Evolutionary conservation across 176 grass and related monocot genomes (phyloP).

Genomic region (Pontederia crassipes): DNA sequence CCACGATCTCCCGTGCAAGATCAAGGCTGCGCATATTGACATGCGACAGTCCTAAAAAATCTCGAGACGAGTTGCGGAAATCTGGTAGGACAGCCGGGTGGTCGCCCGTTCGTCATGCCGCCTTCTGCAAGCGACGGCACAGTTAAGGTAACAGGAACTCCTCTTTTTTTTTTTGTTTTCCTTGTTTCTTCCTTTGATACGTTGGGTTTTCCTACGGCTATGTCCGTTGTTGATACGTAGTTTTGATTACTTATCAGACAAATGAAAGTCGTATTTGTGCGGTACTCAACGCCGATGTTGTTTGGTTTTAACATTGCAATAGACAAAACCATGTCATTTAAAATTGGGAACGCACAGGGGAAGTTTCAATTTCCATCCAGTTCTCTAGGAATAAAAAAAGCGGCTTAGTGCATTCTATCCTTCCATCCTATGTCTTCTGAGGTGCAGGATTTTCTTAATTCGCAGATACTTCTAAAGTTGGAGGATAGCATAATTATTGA

Average conservation of each 20-base stretch:
- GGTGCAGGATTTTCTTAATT: too few species aligned
- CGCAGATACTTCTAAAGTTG: conserved; percentile 88
- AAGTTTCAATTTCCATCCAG: too few species aligned
- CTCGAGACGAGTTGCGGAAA: conserved; percentile 49
- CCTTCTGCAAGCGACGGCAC: conserved; percentile 61
- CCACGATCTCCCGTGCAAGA: conserved; percentile 80
- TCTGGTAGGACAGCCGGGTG: conserved; percentile 61
- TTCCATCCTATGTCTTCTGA: too few species aligned
- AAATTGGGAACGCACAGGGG: too few species aligned
- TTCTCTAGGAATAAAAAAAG: too few species aligned
- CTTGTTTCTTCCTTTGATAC: background rate
- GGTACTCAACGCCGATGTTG: too few species aligned
- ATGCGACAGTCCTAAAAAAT: conserved; percentile 54
- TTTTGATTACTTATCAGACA: too few species aligned
- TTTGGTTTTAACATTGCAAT: background rate
- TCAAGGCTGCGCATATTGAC: conserved; percentile 16
- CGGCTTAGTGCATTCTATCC: too few species aligned
- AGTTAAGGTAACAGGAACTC: conserved; percentile 37
- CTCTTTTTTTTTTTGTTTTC: background rate
- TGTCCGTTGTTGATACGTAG: too few species aligned
- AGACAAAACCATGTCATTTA: too few species aligned
- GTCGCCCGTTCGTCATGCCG: conserved; percentile 61
- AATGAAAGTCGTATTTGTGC: too few species aligned
- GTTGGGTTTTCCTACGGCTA: too few species aligned
- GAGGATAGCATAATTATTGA: conserved; percentile 85